phyloP scores from a whole-genome alignment of 2,329 filamentous ascomycete genomes.

The Hypoxylon sp. region DNA sequence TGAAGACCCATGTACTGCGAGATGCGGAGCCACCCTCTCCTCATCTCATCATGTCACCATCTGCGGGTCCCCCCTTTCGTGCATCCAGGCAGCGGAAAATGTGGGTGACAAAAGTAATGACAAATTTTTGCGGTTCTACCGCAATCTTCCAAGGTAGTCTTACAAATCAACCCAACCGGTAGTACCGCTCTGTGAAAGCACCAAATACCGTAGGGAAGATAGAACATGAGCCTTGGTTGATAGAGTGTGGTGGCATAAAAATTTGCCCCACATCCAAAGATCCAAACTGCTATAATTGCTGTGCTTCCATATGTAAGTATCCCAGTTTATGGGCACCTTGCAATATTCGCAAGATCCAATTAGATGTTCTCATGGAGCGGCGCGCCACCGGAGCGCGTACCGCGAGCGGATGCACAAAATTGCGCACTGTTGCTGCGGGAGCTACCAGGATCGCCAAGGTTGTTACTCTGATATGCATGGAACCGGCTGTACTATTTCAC shows the following conservation, averaged over 20 bases:
- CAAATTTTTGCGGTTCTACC: neutral
- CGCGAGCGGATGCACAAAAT: neutral
- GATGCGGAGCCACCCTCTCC: neutral
- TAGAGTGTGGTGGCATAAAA: neutral
- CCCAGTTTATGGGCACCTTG: constrained; percentile 11
- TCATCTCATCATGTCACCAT: neutral
- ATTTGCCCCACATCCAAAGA: constrained; percentile 19
- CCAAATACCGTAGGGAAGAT: constrained; percentile 1
- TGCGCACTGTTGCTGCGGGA: neutral
- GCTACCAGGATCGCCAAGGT: neutral
- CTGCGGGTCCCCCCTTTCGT: neutral
- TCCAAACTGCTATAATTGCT: constrained; percentile 15
- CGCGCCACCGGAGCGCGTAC: constrained; percentile 6
- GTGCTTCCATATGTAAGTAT: constrained; percentile 11
- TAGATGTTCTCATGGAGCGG: constrained; percentile 8
- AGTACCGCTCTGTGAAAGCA: neutral
- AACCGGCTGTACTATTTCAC: constrained; percentile 54
- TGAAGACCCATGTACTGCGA: neutral
- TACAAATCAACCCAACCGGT: constrained; percentile 17
- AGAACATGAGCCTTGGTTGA: constrained; percentile 4
- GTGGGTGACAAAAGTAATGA: neutral
- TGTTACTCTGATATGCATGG: constrained; percentile 16
- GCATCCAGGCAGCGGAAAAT: neutral
- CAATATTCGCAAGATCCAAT: constrained; percentile 20
- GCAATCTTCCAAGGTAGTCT: constrained; percentile 15